phyloP scores from a whole-genome alignment of 306 rosid species.

The Citrullus mucosospermus region DNA sequence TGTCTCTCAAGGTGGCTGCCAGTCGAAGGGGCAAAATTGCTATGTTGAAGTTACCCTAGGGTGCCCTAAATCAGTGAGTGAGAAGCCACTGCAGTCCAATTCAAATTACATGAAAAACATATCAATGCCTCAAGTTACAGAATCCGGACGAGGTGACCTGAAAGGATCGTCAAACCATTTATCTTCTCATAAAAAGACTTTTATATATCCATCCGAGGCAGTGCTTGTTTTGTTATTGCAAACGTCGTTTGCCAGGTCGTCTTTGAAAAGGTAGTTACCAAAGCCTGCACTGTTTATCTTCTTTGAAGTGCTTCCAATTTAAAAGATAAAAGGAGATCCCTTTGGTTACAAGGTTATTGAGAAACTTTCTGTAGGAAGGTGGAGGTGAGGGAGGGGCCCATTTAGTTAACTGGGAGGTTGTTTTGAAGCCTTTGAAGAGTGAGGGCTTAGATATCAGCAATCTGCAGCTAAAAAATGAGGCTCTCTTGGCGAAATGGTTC shows the following conservation, averaged over 20 bases:
- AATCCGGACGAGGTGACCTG: constrained; percentile 58
- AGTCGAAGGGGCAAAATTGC: constrained; percentile 71
- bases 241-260: constrained; percentile 64
- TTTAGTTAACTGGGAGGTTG: too few relatives aligned
- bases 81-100: constrained; percentile 32
- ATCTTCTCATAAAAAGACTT: constrained; percentile 49
- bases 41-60: constrained; percentile 89
- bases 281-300: not conserved
- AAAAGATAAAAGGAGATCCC: not conserved
- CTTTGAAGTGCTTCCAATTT: not conserved
- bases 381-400: too few relatives aligned
- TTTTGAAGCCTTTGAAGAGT: too few relatives aligned
- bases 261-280: constrained; percentile 59
- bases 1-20: constrained; percentile 76
- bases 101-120: constrained; percentile 29
- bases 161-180: constrained; percentile 46
- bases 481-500: too few relatives aligned
- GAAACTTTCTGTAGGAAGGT: too few relatives aligned
- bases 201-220: constrained; percentile 83
- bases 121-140: constrained; percentile 39
- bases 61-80: constrained; percentile 49
- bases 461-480: too few relatives aligned
- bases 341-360: not conserved
- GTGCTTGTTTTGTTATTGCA: constrained; percentile 79
- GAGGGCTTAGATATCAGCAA: too few relatives aligned